Evolutionary conservation across 1,284 basidiomycete species (phyloP).

Genomic region (Coriolopsis trogii): DNA sequence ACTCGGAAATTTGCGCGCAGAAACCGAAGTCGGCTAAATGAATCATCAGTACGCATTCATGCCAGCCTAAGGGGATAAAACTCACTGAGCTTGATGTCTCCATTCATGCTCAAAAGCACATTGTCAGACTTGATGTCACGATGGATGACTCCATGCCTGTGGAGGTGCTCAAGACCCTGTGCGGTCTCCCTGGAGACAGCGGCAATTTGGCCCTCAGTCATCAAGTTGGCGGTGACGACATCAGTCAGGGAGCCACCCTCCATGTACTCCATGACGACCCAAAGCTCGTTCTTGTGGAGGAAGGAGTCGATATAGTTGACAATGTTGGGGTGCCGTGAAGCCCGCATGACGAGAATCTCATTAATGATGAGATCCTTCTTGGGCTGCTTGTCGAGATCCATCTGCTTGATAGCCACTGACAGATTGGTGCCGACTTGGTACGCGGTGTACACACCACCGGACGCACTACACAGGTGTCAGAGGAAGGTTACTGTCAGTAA

Average conservation of each 20-base stretch:
- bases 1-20: constrained; percentile 96
- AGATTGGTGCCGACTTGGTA: constrained; percentile 94
- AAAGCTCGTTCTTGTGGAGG: constrained; percentile 95
- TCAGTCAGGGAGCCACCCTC: constrained; percentile 94
- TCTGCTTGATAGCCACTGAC: constrained; percentile 99
- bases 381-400: constrained; percentile 99
- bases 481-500: too few relatives aligned
- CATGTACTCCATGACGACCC: constrained; percentile 99
- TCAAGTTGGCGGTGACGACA: constrained; percentile 95
- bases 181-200: constrained; percentile 90
- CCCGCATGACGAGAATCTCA: constrained; percentile 98
- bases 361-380: constrained; percentile 99
- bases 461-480: constrained; percentile 61
- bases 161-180: constrained; percentile 91
- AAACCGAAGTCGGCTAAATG: constrained; percentile 94
- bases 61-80: constrained; percentile 24
- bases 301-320: constrained; percentile 99
- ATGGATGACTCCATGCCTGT: constrained; percentile 95
- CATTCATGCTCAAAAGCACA: constrained; percentile 88
- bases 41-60: constrained; percentile 4
- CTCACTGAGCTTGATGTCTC: constrained; percentile 97
- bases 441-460: constrained; percentile 97
- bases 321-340: constrained; percentile 95
- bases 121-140: constrained; percentile 99
- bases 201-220: constrained; percentile 95